Evolutionary conservation across 305 asterid species (phyloP), one percentile per base, ranked within the genome.

Genomic region (Withania somnifera): DNA sequence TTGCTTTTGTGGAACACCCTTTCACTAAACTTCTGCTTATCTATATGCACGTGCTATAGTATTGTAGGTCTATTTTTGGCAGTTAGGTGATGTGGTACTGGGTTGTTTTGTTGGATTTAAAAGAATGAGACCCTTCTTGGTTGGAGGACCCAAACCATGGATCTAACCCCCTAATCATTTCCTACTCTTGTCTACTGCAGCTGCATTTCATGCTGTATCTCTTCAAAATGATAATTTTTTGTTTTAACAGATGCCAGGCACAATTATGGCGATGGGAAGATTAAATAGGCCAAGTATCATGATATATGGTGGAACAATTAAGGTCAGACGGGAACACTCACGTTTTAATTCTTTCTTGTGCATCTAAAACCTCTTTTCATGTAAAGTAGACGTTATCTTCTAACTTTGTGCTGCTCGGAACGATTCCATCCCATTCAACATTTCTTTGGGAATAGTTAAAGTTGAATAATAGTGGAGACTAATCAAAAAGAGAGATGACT

Each of bases 241-340:
- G 82, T 50, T 28, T 34, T 77, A 56, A 69, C 97, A 96, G 99
- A 96, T 96, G 99, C 99, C 99, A 47, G 99, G 99, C 82, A 96
- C 99, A 56, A 94, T 96, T 83, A 96, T 96, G 99, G 99, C 99
- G 53, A 96, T 96, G 99, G 99, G 99, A 85, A 92, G 99, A 83
- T 86, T 96, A 84, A 96, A 96, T 86, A 95, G 99, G 77, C 99
- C 99, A 75, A 92, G 99, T 86, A 94, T 96, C 83, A 96, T 96
- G 99, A 90, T 96, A 82, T 96, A 96, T 40, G 99, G 99, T 84
- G 99, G 99, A 83, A 91, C 99, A 57, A 96, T 94, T 85, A 96
- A 96, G 98, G 99, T 96, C 71, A 73, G 92, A 76, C 84, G 38
- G 9, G 79, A 47, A 15, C 52, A 24, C 75, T 34, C 28, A 28